A percentile compares a stretch with the other conserved stretches of the same genome.
These are phyloP conservation scores for Gaultheria prostrata DNA, from an alignment of 148 eudicot species.

Conservation along the genomic window DNA sequence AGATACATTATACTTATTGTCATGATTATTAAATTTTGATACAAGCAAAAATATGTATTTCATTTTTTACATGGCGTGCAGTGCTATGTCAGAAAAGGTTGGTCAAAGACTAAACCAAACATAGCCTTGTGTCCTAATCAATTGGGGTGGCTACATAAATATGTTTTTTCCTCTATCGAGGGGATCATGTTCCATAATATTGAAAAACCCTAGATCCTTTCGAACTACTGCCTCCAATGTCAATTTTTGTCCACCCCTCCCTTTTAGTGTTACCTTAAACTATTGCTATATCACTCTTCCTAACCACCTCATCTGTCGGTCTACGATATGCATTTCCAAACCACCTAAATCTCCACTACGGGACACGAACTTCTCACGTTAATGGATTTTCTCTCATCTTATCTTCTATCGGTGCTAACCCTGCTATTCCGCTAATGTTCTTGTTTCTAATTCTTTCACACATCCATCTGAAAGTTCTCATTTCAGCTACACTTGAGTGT, in stretches of 20 bases:
- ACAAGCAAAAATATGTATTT: neutral
- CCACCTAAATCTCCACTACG: neutral
- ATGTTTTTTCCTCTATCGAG: neutral
- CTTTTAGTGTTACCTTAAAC: neutral
- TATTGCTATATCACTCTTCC: neutral
- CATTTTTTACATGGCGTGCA: neutral
- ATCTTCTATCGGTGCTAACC: neutral
- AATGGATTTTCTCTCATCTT: neutral
- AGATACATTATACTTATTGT: neutral
- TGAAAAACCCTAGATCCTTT: neutral
- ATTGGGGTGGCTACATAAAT: neutral
- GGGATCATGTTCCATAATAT: neutral
- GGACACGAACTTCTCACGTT: no score
- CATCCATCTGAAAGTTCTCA: neutral
- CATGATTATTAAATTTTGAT: no score
- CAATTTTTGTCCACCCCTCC: neutral
- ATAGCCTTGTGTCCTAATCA: neutral
- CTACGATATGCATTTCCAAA: neutral
- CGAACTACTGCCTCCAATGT: neutral
- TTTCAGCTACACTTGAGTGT: neutral
- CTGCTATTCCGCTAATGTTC: neutral
- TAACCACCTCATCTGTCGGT: neutral
- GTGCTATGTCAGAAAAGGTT: neutral
- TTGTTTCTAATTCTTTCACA: neutral
- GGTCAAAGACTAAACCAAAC: neutral